Evolutionary conservation across 2,329 filamentous ascomycete genomes (phyloP).

Genomic region (Acephala macrosclerotiorum): DNA sequence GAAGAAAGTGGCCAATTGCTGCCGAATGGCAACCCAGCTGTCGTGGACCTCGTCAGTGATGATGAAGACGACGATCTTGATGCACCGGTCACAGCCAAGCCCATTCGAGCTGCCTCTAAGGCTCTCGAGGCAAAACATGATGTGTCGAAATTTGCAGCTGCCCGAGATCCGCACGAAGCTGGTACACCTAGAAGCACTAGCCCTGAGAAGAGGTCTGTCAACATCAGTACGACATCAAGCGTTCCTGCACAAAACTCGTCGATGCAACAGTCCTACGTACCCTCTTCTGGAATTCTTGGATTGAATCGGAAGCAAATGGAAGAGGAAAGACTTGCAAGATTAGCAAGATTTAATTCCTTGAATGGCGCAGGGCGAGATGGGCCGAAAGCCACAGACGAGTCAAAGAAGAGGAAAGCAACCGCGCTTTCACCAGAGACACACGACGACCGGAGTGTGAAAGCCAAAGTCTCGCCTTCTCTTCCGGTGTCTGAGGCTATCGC

Average conservation of each 20-base stretch:
- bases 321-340: conserved; percentile 76
- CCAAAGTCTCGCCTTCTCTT: not conserved
- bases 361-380: not conserved
- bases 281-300: conserved; percentile 24
- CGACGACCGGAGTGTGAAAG: not conserved
- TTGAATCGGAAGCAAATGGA: conserved; percentile 87
- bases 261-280: not conserved
- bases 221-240: not conserved
- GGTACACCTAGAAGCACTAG: not conserved
- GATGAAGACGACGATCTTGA: conserved; percentile 46
- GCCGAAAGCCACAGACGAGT: not conserved
- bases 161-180: not conserved
- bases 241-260: not conserved
- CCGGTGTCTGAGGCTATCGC: not conserved
- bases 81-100: conserved; percentile 32
- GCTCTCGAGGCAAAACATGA: not conserved
- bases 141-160: not conserved
- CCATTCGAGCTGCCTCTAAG: not conserved
- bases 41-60: conserved; percentile 44
- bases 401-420: conserved; percentile 40
- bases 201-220: not conserved
- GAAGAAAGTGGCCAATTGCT: conserved; percentile 16
- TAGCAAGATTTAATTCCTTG: conserved; percentile 50
- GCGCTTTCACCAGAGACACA: conserved; percentile 38
- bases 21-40: conserved; percentile 26